Base-by-base conservation (phyloP, 352 stramenopile genomes). In the Phytophthora colocasiae region DNA sequence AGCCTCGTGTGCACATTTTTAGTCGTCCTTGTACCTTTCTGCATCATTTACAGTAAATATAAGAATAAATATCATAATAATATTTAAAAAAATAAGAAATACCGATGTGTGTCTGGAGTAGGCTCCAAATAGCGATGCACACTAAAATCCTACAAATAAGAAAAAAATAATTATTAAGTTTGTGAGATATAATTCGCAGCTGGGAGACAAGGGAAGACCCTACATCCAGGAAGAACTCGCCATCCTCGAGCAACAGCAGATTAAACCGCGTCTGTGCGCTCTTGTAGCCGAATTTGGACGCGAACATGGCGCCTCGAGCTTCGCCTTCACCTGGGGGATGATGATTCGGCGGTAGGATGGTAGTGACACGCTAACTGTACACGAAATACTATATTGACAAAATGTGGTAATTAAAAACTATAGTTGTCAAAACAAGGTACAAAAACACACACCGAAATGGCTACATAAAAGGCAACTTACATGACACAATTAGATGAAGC, bases 221-320 rank as follows among this genome's bases (percentile, higher is more conserved):
- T 78, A 96, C 91, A 87, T 97, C 91, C 26, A 98, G 90, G 68
- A 98, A 98, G 68, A 94, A 97, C 80, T 98, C 95, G 56, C 93
- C 94, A 62, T 98, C 92, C 73, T 98, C 95, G 4, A 98, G 80
- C 44, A 97, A 73, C 57, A 98, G 73, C 65, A 98, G 80, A 75
- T 97, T 97, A 77, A 98, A 98, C 56, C 95, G 87, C 67, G 80
- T 85, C 66, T 87, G 81, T 29, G 65, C 73, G 62, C 77, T 78
- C 66, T 84, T 84, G 57, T 65, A 76, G 55, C 73, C 56, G 41
- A 72, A 71, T 46, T 76, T 77, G 58, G 69, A 74, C 61, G 65
- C 60, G 53, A 83, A 67, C 74, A 85, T 83, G 55, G 48, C 50
- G 56, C 29, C 36, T 14, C 17, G 41, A 24, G 15, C 29, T 44